phyloP scores from a whole-genome alignment of 1,284 basidiomycete species.

The Ceratobasidium sp. region DNA sequence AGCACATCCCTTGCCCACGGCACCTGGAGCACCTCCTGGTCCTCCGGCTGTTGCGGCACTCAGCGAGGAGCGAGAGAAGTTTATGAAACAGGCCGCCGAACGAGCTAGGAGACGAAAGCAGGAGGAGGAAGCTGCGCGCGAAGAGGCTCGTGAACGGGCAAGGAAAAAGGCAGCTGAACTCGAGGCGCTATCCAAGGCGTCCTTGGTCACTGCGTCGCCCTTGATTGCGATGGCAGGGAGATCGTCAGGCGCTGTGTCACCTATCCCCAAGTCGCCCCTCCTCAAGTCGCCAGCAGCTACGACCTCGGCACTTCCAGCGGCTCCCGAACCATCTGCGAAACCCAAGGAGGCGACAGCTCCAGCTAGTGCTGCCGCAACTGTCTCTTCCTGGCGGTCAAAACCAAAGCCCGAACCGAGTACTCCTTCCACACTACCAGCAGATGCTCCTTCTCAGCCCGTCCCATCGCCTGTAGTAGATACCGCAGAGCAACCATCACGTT shows the following conservation, averaged over 20 bases:
- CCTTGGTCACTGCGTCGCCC: conserved; percentile 23
- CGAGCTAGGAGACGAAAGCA: conserved; percentile 79
- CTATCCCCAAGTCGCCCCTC: conserved; percentile 21
- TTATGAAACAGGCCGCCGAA: conserved; percentile 91
- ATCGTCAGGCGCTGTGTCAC: conserved; percentile 20
- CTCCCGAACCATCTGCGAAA: background rate
- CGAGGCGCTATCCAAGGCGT: conserved; percentile 72
- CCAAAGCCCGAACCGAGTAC: conserved; percentile 28
- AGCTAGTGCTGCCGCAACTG: background rate
- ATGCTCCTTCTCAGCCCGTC: background rate
- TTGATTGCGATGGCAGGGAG: conserved; percentile 19
- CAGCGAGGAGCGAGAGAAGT: conserved; percentile 70
- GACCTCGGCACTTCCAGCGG: background rate
- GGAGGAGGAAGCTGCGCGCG: conserved; percentile 85
- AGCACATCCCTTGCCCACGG: conserved; percentile 11
- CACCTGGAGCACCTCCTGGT: conserved; percentile 44
- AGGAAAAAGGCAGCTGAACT: conserved; percentile 84
- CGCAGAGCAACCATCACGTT: background rate
- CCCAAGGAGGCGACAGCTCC: background rate
- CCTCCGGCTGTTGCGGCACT: conserved; percentile 48
- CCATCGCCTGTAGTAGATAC: background rate
- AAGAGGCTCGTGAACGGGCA: conserved; percentile 83
- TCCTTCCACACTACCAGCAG: background rate
- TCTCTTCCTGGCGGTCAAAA: conserved; percentile 8
- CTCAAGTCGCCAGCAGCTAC: conserved; percentile 18